Base-by-base conservation (phyloP, 768 basidiomycete species). In the Mrakia frigida region DNA sequence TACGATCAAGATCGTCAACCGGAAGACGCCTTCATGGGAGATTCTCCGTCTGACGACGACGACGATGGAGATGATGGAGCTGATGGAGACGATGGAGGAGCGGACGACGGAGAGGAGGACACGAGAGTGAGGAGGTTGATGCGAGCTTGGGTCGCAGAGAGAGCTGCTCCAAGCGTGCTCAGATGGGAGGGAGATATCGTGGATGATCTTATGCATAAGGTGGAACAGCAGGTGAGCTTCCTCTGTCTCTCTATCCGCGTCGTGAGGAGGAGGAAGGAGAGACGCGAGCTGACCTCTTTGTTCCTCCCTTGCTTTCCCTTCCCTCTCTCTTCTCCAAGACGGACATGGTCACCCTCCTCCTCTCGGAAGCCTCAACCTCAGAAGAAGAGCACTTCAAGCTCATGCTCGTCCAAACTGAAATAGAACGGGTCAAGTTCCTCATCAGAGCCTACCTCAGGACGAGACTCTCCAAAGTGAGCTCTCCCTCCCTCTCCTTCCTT, bases 341-440 rank as follows among this genome's bases (percentile, higher is more conserved):
- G 77, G 89, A 91, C 88, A 75, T 92, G 92, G 50, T 92, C 88
- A 81, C 85, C 87, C 68, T 83, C 11, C 84, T 97, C 41, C 87
- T 92, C 6, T 88, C 88, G 35, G 93, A 96, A 82, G 91, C 92
- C 0, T 87, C 89, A 52, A 90, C 92, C 3, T 92, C 91, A 1
- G 93, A 96, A 80, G 93, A 96, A 78, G 94, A 98, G 79, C 94
- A 98, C 80, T 91, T 94, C 77, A 87, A 93, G 79, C 92, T 96
- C 46, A 90, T 93, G 86, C 90, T 98, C 73, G 94, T 92, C 0
- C 93, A 95, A 84, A 95, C 93, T 0, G 94, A 98, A 83, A 88
- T 96, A 79, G 94, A 98, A 82, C 89, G 95, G 59, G 92, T 93
- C 80, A 95, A 94, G 83, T 98, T 94, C 81, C 88, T 96, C 74